Conservation (phyloP, 148 eudicot genomes). For the Vaccinium myrtillus region DNA sequence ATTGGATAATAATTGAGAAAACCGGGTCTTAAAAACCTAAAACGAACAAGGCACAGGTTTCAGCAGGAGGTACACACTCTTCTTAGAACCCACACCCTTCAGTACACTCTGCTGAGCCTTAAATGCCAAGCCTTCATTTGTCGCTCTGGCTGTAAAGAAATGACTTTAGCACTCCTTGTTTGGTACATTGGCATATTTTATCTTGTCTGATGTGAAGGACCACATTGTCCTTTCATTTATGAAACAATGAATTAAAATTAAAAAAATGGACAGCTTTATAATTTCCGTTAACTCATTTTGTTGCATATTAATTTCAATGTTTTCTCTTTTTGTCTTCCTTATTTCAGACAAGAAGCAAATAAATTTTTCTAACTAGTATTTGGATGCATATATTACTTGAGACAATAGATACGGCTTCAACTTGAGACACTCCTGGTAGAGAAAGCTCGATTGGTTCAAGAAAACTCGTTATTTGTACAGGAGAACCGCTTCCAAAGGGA, state of each 20-base stretch:
- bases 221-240: not conserved
- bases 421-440: constrained; percentile 76
- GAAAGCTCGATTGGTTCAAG: constrained; percentile 79
- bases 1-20: too few relatives aligned
- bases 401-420: constrained; percentile 68
- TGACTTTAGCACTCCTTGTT: not conserved
- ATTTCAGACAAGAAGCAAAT: not conserved
- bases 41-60: too few relatives aligned
- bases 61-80: too few relatives aligned
- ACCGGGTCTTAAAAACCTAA: too few relatives aligned
- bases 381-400: constrained; percentile 7
- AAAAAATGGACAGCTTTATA: not conserved
- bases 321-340: not conserved
- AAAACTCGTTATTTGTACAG: constrained; percentile 65
- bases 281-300: not conserved
- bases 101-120: not conserved
- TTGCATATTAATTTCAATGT: not conserved
- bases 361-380: not conserved
- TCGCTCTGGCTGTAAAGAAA: not conserved
- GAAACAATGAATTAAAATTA: not conserved
- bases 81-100: not conserved
- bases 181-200: not conserved
- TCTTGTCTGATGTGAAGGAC: not conserved
- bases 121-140: not conserved
- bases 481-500: constrained; percentile 79